phyloP scores from a whole-genome alignment of 106 monocot genomes.

The Chionographis japonica region DNA sequence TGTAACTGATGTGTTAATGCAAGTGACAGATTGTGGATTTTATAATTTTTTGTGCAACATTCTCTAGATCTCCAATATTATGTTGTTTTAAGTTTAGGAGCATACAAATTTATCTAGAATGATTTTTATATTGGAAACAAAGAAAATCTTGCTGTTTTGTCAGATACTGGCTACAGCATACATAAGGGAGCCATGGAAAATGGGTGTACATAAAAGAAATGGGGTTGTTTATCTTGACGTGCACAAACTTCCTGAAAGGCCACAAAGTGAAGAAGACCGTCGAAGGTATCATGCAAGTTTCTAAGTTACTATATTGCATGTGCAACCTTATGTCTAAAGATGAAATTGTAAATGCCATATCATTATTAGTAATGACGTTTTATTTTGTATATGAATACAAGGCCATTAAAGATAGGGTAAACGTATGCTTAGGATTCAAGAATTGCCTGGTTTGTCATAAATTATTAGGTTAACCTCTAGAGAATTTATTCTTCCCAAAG shows the following conservation, averaged over 20 bases:
- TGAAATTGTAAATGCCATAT: too few relatives aligned
- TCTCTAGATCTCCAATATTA: not conserved
- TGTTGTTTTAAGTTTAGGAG: too few relatives aligned
- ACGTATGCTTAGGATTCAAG: too few relatives aligned
- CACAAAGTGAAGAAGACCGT: constrained; percentile 68
- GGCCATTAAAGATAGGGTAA: too few relatives aligned
- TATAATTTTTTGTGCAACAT: not conserved
- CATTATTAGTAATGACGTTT: too few relatives aligned
- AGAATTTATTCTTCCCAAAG: too few relatives aligned
- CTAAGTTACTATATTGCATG: not conserved
- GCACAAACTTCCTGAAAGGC: constrained; percentile 94
- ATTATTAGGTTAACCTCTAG: too few relatives aligned
- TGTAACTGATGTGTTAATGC: not conserved
- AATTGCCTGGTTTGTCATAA: too few relatives aligned
- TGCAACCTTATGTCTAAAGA: too few relatives aligned
- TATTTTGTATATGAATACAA: too few relatives aligned
- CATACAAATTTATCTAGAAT: too few relatives aligned
- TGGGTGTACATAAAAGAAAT: constrained; percentile 96
- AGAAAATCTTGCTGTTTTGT: constrained; percentile 9
- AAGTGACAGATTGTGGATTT: not conserved
- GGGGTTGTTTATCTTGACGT: constrained; percentile 97
- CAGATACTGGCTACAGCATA: constrained; percentile 95
- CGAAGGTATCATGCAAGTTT: constrained; percentile 47
- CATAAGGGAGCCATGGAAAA: constrained; percentile 97
- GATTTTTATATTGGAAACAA: not conserved